These are phyloP conservation scores for Dissoconium aciculare DNA, from an alignment of 2,329 filamentous ascomycete genomes.

Conservation along the genomic window DNA sequence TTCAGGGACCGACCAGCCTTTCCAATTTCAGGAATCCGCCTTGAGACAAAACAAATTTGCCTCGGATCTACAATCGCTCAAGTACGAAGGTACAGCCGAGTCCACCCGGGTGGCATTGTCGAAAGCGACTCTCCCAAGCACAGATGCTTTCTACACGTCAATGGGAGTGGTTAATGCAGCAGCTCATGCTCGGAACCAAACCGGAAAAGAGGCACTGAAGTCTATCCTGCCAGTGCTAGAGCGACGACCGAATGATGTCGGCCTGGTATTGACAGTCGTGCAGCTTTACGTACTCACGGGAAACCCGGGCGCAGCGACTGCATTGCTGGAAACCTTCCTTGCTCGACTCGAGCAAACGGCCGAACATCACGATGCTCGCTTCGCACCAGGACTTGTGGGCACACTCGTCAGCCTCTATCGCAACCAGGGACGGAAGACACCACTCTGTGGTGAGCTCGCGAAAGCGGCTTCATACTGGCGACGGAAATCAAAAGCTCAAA, in stretches of 20 bases:
- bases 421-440: constrained; percentile 54
- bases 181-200: constrained; percentile 49
- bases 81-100: constrained; percentile 48
- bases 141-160: constrained; percentile 32
- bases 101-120: constrained; percentile 39
- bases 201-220: constrained; percentile 54
- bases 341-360: constrained; percentile 48
- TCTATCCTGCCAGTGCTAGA: constrained; percentile 54
- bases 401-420: constrained; percentile 67
- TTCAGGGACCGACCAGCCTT: constrained; percentile 48
- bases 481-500: constrained; percentile 36
- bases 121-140: constrained; percentile 30
- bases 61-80: constrained; percentile 51
- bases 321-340: constrained; percentile 63
- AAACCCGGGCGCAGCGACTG: constrained; percentile 58
- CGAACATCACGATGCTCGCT: constrained; percentile 54
- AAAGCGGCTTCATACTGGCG: constrained; percentile 75
- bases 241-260: constrained; percentile 63
- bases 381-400: constrained; percentile 71
- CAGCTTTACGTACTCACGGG: constrained; percentile 64
- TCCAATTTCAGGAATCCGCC: constrained; percentile 52
- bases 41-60: constrained; percentile 49
- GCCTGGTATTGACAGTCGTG: constrained; percentile 61
- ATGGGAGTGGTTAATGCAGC: constrained; percentile 57
- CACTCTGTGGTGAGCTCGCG: constrained; percentile 57